Conservation (phyloP, 495 filamentous ascomycete genomes). For the Apiosordaria backusii region DNA sequence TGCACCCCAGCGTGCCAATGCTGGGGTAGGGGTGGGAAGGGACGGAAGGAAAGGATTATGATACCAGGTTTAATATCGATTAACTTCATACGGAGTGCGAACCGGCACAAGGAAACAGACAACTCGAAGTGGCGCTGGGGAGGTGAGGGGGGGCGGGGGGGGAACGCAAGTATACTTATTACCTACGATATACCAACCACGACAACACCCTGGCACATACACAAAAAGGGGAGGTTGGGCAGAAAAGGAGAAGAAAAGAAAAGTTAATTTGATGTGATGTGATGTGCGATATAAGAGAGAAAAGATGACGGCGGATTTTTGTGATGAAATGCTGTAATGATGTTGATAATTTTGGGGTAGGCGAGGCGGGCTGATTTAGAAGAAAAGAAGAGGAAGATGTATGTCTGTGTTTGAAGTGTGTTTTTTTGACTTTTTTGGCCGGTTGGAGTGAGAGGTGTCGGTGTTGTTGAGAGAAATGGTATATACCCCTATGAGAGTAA, state of each 20-base stretch:
- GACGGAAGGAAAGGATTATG: neutral
- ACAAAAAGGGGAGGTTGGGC: neutral
- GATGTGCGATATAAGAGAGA: neutral
- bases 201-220: neutral
- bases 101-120: neutral
- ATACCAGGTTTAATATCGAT: neutral
- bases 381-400: neutral
- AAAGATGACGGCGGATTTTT: neutral
- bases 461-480: neutral
- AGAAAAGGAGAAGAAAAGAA: neutral
- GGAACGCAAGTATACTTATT: neutral
- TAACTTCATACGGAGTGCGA: neutral
- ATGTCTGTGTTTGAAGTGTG: neutral
- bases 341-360: neutral
- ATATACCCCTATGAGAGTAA: neutral
- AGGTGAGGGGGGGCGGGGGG: too few relatives aligned
- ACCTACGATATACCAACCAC: neutral
- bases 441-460: too few relatives aligned
- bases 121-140: neutral
- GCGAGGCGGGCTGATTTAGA: neutral
- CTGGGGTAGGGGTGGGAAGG: too few relatives aligned
- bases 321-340: neutral
- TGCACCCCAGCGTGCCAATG: neutral
- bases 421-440: neutral
- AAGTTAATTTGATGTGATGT: neutral